Percentiles rank a stretch among this genome's conserved stretches.
Conservation (phyloP, 225 moss, liverwort and hornwort genomes). For the Neckera pumila region DNA sequence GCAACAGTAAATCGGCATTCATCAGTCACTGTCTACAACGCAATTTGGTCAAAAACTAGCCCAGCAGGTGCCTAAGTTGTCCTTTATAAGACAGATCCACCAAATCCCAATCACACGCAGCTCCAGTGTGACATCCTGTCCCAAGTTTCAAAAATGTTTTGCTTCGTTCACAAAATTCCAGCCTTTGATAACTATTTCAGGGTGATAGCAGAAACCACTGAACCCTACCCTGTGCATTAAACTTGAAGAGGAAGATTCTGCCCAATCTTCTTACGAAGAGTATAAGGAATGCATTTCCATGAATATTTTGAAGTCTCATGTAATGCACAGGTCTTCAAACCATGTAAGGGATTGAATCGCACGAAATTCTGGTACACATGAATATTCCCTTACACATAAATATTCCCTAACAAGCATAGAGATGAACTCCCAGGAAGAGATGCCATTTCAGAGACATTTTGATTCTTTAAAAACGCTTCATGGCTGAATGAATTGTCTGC, state of each 20-base stretch:
- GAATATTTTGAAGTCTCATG: neutral
- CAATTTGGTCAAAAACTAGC: neutral
- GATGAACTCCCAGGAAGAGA: neutral
- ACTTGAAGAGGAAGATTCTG: neutral
- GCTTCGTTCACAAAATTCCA: neutral
- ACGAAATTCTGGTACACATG: neutral
- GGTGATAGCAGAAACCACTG: neutral
- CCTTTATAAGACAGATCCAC: neutral
- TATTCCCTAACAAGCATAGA: neutral
- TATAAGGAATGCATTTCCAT: neutral
- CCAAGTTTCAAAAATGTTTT: neutral
- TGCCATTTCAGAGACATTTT: neutral
- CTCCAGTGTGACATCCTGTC: neutral
- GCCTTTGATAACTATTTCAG: neutral
- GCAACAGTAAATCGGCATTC: constrained; percentile 2
- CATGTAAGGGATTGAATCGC: neutral
- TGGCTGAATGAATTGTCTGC: neutral
- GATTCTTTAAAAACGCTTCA: neutral
- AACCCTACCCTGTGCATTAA: neutral
- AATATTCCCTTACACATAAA: neutral
- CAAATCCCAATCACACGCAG: neutral
- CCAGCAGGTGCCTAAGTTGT: neutral
- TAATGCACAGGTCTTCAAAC: neutral
- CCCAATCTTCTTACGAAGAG: neutral
- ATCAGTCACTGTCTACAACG: neutral